Percentiles rank a stretch among this genome's conserved stretches.
phyloP scores from a whole-genome alignment of 768 basidiomycete species.

The Panaeolus papilionaceus region DNA sequence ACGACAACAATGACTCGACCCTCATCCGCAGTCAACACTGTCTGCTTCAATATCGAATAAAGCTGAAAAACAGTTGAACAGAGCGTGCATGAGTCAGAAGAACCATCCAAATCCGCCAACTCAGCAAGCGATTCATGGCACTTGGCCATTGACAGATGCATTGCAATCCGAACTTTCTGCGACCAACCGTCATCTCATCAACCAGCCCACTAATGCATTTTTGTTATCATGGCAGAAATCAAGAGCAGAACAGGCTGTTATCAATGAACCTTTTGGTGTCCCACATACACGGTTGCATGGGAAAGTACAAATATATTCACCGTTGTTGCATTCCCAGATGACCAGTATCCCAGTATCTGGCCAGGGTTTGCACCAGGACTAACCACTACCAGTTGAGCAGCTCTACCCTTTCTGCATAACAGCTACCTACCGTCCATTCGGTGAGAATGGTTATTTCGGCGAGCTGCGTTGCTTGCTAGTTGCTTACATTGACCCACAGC shows the following conservation, averaged over 20 bases:
- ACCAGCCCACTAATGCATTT: neutral
- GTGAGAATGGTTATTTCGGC: slow-evolving; percentile 3
- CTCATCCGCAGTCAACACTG: neutral
- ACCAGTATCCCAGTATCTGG: neutral
- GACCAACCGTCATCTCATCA: neutral
- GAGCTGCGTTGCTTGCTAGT: slow-evolving; percentile 1
- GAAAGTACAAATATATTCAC: neutral
- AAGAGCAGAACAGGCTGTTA: neutral
- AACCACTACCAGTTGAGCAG: neutral
- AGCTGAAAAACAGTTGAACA: neutral
- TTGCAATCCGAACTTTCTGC: neutral
- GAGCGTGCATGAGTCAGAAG: neutral
- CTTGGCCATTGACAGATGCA: no score
- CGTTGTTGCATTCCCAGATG: neutral
- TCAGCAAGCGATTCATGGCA: neutral
- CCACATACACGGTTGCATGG: neutral
- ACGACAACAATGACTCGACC: neutral
- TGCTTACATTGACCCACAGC: neutral
- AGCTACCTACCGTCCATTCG: neutral
- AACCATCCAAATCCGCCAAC: neutral
- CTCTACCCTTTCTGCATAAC: neutral
- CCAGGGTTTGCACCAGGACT: neutral
- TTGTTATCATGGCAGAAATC: neutral
- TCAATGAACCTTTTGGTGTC: neutral
- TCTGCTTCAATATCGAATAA: neutral